A percentile compares a stretch with the other conserved stretches of the same genome.
These are phyloP conservation scores for Priceomyces medius DNA, from an alignment of 805 yeast species.

Conservation along the genomic window DNA sequence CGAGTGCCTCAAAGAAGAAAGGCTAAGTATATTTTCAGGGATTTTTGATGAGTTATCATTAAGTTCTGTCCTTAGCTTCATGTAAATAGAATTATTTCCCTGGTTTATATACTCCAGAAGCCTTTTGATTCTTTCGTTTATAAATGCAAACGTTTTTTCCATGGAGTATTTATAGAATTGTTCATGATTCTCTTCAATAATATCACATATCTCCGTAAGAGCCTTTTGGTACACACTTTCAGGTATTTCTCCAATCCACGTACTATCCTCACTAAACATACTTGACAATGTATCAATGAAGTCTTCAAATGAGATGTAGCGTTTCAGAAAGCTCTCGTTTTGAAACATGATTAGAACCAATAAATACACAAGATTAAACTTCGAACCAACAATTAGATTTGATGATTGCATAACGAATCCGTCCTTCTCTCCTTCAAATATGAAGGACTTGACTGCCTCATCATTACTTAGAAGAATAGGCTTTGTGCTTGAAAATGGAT, in stretches of 20 bases:
- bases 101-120: slow-evolving; percentile 15
- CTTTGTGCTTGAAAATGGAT: slow-evolving; percentile 27
- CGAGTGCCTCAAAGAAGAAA: slow-evolving; percentile 40
- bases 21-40: slow-evolving; percentile 32
- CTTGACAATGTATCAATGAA: slow-evolving; percentile 34
- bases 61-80: slow-evolving; percentile 19
- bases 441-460: slow-evolving; percentile 42
- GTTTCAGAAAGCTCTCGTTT: slow-evolving; percentile 20
- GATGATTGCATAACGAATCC: slow-evolving; percentile 44
- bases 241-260: slow-evolving; percentile 25
- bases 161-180: slow-evolving; percentile 41
- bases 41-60: slow-evolving; percentile 17
- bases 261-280: slow-evolving; percentile 27
- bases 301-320: slow-evolving; percentile 45
- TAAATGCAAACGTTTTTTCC: slow-evolving; percentile 34
- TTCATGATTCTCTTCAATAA: slow-evolving; percentile 32
- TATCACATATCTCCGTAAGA: slow-evolving; percentile 30
- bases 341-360: slow-evolving; percentile 35
- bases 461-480: slow-evolving; percentile 25
- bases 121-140: slow-evolving; percentile 38
- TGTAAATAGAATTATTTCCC: slow-evolving; percentile 14
- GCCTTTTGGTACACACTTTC: slow-evolving; percentile 19
- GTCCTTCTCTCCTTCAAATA: slow-evolving; percentile 19
- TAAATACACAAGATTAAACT: slow-evolving; percentile 40
- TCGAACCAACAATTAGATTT: slow-evolving; percentile 38